Percentiles rank a stretch among this genome's conserved stretches.
These are phyloP conservation scores for Neonectria ditissima DNA, from an alignment of 2,329 filamentous ascomycete species.

Conservation along the genomic window DNA sequence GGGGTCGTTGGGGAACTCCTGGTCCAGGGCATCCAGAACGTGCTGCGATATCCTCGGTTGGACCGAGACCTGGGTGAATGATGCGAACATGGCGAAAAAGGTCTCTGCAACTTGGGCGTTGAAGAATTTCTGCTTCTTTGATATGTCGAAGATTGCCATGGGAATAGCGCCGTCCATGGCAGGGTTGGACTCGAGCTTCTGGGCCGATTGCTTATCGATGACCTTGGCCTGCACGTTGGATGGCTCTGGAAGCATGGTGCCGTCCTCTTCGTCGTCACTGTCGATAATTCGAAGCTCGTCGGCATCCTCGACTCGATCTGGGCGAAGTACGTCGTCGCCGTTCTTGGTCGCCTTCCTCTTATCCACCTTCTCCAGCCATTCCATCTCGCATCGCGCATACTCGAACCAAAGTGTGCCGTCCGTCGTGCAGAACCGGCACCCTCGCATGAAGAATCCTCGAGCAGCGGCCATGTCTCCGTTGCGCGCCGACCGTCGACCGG, in stretches of 20 bases:
- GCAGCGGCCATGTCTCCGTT: conserved; percentile 90
- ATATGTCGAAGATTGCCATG: conserved; percentile 88
- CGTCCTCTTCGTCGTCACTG: conserved; percentile 60
- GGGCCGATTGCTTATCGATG: conserved; percentile 58
- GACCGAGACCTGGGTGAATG: conserved; percentile 75
- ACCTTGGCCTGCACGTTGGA: conserved; percentile 56
- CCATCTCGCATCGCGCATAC: conserved; percentile 91
- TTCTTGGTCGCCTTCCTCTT: conserved; percentile 73
- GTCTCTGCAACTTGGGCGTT: conserved; percentile 73
- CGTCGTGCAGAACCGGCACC: conserved; percentile 86
- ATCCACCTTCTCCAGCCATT: conserved; percentile 87
- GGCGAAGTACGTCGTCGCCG: conserved; percentile 54
- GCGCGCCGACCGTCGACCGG: conserved; percentile 80
- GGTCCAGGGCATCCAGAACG: conserved; percentile 74
- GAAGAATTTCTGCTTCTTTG: conserved; percentile 81
- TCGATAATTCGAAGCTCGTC: conserved; percentile 58
- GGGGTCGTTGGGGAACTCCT: conserved; percentile 69
- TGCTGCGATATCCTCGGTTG: conserved; percentile 77
- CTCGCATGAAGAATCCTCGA: conserved; percentile 86
- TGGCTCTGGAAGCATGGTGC: conserved; percentile 59
- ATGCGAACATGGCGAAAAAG: conserved; percentile 84
- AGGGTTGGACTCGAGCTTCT: conserved; percentile 77
- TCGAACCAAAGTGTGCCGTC: conserved; percentile 85
- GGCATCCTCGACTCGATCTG: conserved; percentile 63
- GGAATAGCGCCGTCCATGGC: conserved; percentile 94